These are phyloP conservation scores for Penicillium verrucosum DNA, from an alignment of 2,329 filamentous ascomycete species.

Conservation along the genomic window DNA sequence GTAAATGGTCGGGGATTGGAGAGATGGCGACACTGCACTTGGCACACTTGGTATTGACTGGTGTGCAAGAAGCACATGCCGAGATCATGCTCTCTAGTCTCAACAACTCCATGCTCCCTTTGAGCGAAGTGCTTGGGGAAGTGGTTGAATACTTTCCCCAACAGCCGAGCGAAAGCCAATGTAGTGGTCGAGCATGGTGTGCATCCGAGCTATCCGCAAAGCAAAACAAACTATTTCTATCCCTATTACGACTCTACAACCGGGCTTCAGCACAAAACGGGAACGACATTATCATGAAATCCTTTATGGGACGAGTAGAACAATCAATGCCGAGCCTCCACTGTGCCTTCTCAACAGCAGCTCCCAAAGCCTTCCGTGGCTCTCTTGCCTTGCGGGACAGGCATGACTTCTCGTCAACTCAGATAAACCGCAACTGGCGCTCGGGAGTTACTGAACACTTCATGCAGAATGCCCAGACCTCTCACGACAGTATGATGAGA, in stretches of 20 bases:
- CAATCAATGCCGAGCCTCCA: constrained; percentile 1
- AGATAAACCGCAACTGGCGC: constrained; percentile 48
- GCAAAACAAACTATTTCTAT: constrained; percentile 28
- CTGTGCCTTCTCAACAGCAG: constrained; percentile 19
- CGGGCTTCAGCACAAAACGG: constrained; percentile 13
- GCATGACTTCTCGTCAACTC: constrained; percentile 14
- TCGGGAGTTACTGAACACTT: constrained; percentile 46
- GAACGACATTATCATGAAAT: constrained; percentile 13
- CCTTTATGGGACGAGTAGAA: constrained; percentile 21
- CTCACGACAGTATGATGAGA: constrained; percentile 48
- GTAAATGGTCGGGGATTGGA: not conserved
- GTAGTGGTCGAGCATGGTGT: constrained; percentile 22
- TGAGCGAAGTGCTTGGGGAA: constrained; percentile 16
- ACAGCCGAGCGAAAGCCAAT: constrained; percentile 13
- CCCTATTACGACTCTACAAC: constrained; percentile 27
- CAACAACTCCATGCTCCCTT: constrained; percentile 8
- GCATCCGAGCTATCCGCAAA: constrained; percentile 7
- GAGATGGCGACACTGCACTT: constrained; percentile 22
- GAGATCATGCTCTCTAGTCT: constrained; percentile 8
- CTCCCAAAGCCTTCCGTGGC: constrained; percentile 10
- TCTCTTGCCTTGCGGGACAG: constrained; percentile 9
- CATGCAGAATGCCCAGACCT: constrained; percentile 41
- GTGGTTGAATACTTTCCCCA: constrained; percentile 24
- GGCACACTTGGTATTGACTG: constrained; percentile 23
- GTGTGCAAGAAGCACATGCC: constrained; percentile 19